Base-by-base conservation (phyloP, 2,329 filamentous ascomycete genomes). In the Aspergillus novofumigatus region DNA sequence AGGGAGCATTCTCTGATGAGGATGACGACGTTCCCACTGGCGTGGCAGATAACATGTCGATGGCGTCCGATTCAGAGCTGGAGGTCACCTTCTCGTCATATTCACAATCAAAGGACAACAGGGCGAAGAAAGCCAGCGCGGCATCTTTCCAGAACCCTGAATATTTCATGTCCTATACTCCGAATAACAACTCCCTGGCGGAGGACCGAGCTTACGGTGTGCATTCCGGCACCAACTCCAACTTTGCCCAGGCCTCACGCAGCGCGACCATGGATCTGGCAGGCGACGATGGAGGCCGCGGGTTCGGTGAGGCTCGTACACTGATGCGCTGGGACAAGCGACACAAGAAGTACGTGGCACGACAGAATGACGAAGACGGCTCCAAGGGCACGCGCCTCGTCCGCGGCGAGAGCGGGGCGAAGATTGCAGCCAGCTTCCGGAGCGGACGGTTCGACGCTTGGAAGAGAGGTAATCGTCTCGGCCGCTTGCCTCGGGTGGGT, bases 311-410 rank as follows among this genome's bases (percentile, higher is more conserved):
- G 66, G 86, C 91, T 2, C 84, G 87, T 49, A 88, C 86, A 64
- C 81, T 84, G 49, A 88, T 96, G 86, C 88, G 94, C 64, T 99
- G 94, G 94, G 94, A 99, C 79, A 93, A 95, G 80, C 96, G 96
- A 75, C 85, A 86, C 69, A 95, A 90, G 77, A 97, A 97, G 77
- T 99, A 97, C 77, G 93, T 99, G 38, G 82, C 90, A 11, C 86
- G 90, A 38, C 86, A 86, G 66, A 97, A 99, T 80, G 94, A 99
- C 77, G 90, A 96, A 66, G 95, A 99, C 77, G 94, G 94, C 42
- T 95, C 85, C 29, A 86, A 86, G 67, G 84, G 84, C 38, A 88
- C 87, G 69, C 83, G 83, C 50, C 87, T 97, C 78, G 88, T 97
- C 56, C 83, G 85, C 61, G 92, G 94, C 67, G 94, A 99, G 78